A percentile compares a stretch with the other conserved stretches of the same genome.
These are phyloP conservation scores for Exophiala mesophila DNA, from an alignment of 2,329 filamentous ascomycete species.

Conservation along the genomic window DNA sequence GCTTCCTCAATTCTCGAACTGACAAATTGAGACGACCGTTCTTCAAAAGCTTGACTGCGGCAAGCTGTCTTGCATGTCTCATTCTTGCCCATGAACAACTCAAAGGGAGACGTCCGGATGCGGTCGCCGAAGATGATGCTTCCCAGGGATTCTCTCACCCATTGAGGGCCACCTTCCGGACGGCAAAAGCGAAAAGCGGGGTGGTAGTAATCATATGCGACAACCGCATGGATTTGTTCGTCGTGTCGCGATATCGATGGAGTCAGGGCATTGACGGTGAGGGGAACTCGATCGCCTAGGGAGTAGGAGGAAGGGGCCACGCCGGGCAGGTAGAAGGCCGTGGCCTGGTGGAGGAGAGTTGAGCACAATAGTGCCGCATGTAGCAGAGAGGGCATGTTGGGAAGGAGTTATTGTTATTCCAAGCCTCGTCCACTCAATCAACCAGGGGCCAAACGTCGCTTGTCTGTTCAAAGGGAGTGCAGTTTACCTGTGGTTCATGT, in stretches of 20 bases:
- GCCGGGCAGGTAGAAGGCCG: constrained; percentile 90
- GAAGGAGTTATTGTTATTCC: no score
- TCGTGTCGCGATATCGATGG: constrained; percentile 74
- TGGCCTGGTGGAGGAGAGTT: constrained; percentile 7
- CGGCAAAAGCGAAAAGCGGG: constrained; percentile 81
- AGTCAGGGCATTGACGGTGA: constrained; percentile 89
- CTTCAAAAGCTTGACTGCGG: constrained; percentile 59
- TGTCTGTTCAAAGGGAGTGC: no score
- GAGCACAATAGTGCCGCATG: constrained; percentile 9
- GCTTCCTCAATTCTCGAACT: constrained; percentile 76
- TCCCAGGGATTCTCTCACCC: constrained; percentile 82
- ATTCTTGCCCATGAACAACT: constrained; percentile 79
- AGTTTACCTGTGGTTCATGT: no score
- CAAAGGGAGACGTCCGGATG: constrained; percentile 93
- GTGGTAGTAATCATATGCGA: constrained; percentile 96
- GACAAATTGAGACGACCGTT: constrained; percentile 68
- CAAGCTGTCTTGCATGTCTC: constrained; percentile 84
- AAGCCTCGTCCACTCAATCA: no score
- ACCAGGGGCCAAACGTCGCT: no score
- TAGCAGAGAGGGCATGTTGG: constrained; percentile 14
- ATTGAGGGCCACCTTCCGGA: constrained; percentile 69
- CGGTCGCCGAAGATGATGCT: constrained; percentile 97
- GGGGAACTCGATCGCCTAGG: constrained; percentile 69
- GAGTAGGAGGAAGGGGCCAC: constrained; percentile 92
- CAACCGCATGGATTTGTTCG: constrained; percentile 79